These are phyloP conservation scores for Tricholoma bakamatsutake DNA, from an alignment of 768 basidiomycete species.

Conservation along the genomic window DNA sequence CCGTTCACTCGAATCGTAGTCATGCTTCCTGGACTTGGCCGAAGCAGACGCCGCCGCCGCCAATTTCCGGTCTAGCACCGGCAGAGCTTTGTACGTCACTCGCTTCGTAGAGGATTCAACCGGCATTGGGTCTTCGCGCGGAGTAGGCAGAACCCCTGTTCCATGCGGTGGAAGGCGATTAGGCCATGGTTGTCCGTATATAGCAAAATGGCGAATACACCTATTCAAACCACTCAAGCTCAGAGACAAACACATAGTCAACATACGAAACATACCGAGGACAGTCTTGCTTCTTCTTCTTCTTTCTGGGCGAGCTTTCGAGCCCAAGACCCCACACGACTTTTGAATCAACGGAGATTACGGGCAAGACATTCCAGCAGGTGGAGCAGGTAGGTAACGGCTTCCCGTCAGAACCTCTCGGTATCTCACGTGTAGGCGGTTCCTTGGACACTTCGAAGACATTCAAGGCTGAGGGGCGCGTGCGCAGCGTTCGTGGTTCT, in stretches of 20 bases:
- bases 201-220: conserved; percentile 76
- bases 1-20: conserved; percentile 29
- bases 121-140: conserved; percentile 47
- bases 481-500: conserved; percentile 46
- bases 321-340: conserved; percentile 67
- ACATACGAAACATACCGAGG: conserved; percentile 50
- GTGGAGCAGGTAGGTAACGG: conserved; percentile 66
- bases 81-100: conserved; percentile 44
- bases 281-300: conserved; percentile 63
- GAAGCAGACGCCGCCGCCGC: conserved; percentile 32
- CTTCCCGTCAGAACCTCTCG: conserved; percentile 59
- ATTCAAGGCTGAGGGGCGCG: conserved; percentile 35
- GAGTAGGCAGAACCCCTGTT: conserved; percentile 36
- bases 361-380: conserved; percentile 64
- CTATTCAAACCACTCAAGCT: conserved; percentile 26
- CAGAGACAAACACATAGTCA: conserved; percentile 7
- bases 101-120: conserved; percentile 40
- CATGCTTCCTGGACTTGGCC: conserved; percentile 25
- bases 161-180: conserved; percentile 50
- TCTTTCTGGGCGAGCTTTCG: conserved; percentile 48
- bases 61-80: conserved; percentile 52
- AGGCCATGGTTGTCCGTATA: conserved; percentile 71
- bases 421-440: conserved; percentile 34
- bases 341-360: conserved; percentile 70
- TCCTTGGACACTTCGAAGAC: conserved; percentile 32